Evolutionary conservation across 2,329 filamentous ascomycete genomes (phyloP), one percentile per base, ranked within the genome.

Genomic region (Fusarium sp.): DNA sequence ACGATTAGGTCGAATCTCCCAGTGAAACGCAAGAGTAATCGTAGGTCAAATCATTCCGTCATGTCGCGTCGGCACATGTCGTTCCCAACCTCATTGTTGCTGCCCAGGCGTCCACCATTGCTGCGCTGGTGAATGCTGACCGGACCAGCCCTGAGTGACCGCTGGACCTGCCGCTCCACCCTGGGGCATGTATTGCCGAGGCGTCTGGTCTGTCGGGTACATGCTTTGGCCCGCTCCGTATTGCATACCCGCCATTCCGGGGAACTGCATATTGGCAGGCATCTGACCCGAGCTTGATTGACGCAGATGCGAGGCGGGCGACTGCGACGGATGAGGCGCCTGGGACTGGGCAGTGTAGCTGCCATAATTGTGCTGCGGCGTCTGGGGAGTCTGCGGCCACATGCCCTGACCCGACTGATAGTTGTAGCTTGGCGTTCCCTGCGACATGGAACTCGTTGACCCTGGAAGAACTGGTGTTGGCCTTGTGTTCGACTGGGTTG

Each of bases 131-230:
- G 90, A 90, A 73, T 91, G 90, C 73, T 91, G 89, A 39, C 88
- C 83, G 7, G 83, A 84, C 86, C 86, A 89, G 5, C 82, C 77
- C 66, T 89, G 87, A 3, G 85, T 84, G 23, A 85, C 85, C 7
- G 85, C 82, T 11, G 87, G 86, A 7, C 81, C 80, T 5, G 80
- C 81, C 5, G 89, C 79, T 73, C 86, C 80, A 79, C 87, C 82
- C 80, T 90, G 85, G 74, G 91, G 89, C 88, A 94, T 87, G 82
- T 91, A 92, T 75, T 90, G 88, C 55, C 90, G 84, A 5, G 88
- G 87, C 1, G 88, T 90, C 79, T 90, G 89, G 48, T 92, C 90
- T 30, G 88, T 81, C 16, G 87, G 82, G 71, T 90, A 90, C 74
- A 91, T 87, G 54, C 84, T 85, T 72, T 89, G 88, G 8, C 85